Evolutionary conservation across 148 eudicot genomes (phyloP).

Genomic region (Dianthus caryophyllus): DNA sequence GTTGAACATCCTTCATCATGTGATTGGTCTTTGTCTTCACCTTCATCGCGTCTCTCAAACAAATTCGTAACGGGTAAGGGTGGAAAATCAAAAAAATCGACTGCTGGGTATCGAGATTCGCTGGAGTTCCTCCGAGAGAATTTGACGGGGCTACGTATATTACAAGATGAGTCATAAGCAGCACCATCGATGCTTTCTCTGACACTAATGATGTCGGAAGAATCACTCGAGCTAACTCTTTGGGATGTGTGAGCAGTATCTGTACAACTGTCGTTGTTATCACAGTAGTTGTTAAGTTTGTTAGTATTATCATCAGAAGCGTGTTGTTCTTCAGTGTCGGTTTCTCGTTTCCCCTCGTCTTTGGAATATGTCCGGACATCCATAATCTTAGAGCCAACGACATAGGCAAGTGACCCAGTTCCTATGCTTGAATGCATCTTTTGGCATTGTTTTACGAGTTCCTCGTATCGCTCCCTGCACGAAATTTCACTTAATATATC

Average conservation of each 20-base stretch:
- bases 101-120: constrained; percentile 45
- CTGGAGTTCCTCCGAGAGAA: constrained; percentile 36
- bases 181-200: constrained; percentile 58
- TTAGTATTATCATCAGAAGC: constrained; percentile 41
- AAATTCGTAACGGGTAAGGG: constrained; percentile 81
- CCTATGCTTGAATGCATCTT: constrained; percentile 96
- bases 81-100: constrained; percentile 71
- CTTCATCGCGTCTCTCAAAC: constrained; percentile 51
- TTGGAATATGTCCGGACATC: constrained; percentile 77
- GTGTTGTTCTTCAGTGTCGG: constrained; percentile 42
- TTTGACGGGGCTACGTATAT: constrained; percentile 44
- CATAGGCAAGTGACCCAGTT: constrained; percentile 89
- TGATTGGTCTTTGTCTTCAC: constrained; percentile 37
- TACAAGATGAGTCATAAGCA: constrained; percentile 59
- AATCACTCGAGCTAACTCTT: constrained; percentile 71
- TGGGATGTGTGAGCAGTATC: constrained; percentile 47
- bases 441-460: constrained; percentile 81
- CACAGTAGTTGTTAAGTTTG: constrained; percentile 37
- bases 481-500: not conserved
- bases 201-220: constrained; percentile 60
- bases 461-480: constrained; percentile 81
- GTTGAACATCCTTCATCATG: constrained; percentile 38
- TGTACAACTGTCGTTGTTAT: constrained; percentile 45
- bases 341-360: constrained; percentile 52
- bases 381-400: constrained; percentile 93